Percentiles rank a stretch among this genome's conserved stretches.
These are phyloP conservation scores for Arctium lappa DNA, from an alignment of 129 eudicot species.

Conservation along the genomic window DNA sequence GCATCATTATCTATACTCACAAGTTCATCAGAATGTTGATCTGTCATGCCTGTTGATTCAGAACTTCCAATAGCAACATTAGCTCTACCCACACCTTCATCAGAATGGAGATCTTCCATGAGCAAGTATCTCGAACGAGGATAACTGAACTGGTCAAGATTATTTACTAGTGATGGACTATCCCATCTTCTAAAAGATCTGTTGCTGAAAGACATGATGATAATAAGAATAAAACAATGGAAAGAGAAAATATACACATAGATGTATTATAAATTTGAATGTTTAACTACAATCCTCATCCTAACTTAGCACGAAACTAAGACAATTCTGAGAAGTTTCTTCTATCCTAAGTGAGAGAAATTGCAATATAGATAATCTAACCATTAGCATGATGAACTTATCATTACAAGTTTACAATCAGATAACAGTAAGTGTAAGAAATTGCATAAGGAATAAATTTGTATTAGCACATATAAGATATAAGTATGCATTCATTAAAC, in stretches of 20 bases:
- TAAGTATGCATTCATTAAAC: neutral
- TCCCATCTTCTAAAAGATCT: constrained; percentile 7
- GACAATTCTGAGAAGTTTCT: neutral
- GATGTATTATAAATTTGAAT: neutral
- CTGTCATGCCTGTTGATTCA: constrained; percentile 2
- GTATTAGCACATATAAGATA: neutral
- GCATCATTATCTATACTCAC: neutral
- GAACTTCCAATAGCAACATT: constrained; percentile 39
- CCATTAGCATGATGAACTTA: neutral
- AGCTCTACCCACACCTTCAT: constrained; percentile 43
- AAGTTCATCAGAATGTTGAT: neutral
- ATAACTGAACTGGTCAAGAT: neutral
- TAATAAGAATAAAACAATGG: neutral
- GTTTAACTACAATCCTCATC: neutral
- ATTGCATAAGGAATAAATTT: neutral
- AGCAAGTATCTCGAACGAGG: constrained; percentile 9
- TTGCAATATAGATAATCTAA: neutral
- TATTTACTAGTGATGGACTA: neutral
- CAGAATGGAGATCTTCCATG: constrained; percentile 58
- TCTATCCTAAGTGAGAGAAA: neutral
- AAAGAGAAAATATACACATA: neutral
- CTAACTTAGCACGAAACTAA: neutral
- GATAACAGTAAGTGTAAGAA: neutral
- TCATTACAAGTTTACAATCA: neutral
- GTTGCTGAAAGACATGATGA: neutral